Conservation (phyloP, 1,139 yeast genomes). For the Arxiozyma bovina region DNA sequence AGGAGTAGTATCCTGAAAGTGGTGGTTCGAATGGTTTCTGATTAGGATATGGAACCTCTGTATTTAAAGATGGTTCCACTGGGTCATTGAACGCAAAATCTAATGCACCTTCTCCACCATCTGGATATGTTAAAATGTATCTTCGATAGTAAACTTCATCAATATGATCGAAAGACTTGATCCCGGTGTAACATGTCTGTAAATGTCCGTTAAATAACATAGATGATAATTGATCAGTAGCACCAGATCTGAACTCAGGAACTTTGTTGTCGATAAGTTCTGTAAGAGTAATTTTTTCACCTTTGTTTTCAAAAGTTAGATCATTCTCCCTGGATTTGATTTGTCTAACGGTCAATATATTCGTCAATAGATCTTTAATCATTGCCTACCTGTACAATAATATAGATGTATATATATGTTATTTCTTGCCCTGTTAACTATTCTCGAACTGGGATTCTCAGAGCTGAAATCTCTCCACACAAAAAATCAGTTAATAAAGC, state of each 20-base stretch:
- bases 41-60: conserved; percentile 3
- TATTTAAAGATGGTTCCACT: background rate
- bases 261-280: conserved; percentile 31
- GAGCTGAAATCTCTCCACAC: background rate
- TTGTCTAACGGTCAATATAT: conserved; percentile 8
- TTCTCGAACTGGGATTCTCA: background rate
- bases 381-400: background rate
- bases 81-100: conserved; percentile 38
- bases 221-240: conserved; percentile 47
- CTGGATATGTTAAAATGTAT: conserved; percentile 35
- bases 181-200: conserved; percentile 52
- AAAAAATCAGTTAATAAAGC: no score
- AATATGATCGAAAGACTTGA: conserved; percentile 33
- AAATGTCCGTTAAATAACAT: conserved; percentile 54
- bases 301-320: background rate
- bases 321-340: conserved; percentile 3
- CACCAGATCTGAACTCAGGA: conserved; percentile 36
- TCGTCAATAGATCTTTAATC: conserved; percentile 3
- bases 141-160: conserved; percentile 47
- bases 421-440: background rate
- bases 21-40: conserved; percentile 18
- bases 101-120: conserved; percentile 50
- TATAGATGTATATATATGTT: background rate
- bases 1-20: conserved; percentile 14
- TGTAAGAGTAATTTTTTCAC: conserved; percentile 9